Evolutionary conservation across 371 early-diverging fungal species (phyloP), one percentile per base, ranked within the genome.

Genomic region (Entomophthora muscae): DNA sequence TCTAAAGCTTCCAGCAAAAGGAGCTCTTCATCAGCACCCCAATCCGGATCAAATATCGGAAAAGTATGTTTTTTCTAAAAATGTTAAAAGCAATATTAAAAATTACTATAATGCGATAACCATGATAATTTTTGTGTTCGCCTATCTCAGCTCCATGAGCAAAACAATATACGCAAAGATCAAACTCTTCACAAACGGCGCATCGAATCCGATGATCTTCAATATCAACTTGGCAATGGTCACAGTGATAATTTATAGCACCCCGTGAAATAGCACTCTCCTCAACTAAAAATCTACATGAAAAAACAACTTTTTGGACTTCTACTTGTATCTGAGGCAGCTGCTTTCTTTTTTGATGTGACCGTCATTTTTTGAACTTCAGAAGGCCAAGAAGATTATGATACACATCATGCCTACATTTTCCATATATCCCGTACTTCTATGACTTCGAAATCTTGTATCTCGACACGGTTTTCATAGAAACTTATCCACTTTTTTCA

Each of bases 1-100:
- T 90, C 86, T 30, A 93, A 77, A 1, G 89, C 94, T 67, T 98
- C 95, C 32, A 98, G 84, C 67, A 99, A 76, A 58, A 95, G 66
- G 31, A 96, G 75, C 75, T 99, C 98, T 69, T 99, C 99, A 64
- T 98, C 91, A 3, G 97, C 94, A 53, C 87, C 89, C 99, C 99
- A 99, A 57, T 86, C 83, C 24, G 76, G 75, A 24, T 85, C 83
- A 66, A 89, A 90, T 22, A 95, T 82, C 13, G 93, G 89, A 66
- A 89, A 95, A 52, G 82, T 85, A 66, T 93, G 83, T 51, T 81
- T 81, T 69, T 91, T 87, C 84, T 83, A 68, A 51, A 33, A 53
- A 30, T 12, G 17, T 2, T 24, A 61, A 5, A 53, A 32, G 33
- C 12, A 65, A 54, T 52, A 29, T 26, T 21, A 32, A 60, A 30